Conservation (phyloP, 1,284 basidiomycete species). For the Neonothopanus nambi region DNA sequence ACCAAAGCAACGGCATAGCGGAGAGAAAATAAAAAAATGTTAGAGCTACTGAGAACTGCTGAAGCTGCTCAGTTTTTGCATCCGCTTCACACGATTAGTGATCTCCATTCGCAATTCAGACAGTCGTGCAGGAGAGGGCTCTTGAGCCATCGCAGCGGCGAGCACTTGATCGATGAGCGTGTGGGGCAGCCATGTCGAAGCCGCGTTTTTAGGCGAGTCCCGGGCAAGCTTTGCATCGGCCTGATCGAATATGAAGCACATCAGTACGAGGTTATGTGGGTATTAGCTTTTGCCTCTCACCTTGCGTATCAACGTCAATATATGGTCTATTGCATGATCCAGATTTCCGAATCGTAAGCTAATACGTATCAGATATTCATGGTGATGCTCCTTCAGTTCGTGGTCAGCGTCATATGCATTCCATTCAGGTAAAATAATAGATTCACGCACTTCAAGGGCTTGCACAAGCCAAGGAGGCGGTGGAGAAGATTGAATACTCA, state of each 20-base stretch:
- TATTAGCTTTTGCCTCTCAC: slow-evolving; percentile 34
- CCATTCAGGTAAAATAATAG: slow-evolving; percentile 9
- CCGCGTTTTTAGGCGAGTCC: slow-evolving; percentile 55
- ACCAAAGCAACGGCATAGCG: slow-evolving; percentile 2
- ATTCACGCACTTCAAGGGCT: slow-evolving; percentile 60
- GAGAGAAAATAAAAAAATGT: background rate
- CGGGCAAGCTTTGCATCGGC: slow-evolving; percentile 59
- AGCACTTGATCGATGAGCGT: slow-evolving; percentile 86
- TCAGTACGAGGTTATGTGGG: slow-evolving; percentile 14
- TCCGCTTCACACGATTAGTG: slow-evolving; percentile 57
- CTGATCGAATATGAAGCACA: slow-evolving; percentile 39
- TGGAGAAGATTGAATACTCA: slow-evolving; percentile 62
- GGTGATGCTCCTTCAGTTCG: slow-evolving; percentile 59
- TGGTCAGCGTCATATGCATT: slow-evolving; percentile 1
- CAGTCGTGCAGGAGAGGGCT: slow-evolving; percentile 36
- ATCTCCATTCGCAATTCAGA: slow-evolving; percentile 58
- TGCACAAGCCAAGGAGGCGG: slow-evolving; percentile 85
- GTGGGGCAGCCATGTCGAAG: slow-evolving; percentile 79
- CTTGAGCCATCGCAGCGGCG: slow-evolving; percentile 59
- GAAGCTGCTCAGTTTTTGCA: slow-evolving; percentile 54
- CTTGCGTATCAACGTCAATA: slow-evolving; percentile 68
- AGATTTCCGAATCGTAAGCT: slow-evolving; percentile 78
- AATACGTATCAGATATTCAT: slow-evolving; percentile 76
- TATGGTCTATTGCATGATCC: slow-evolving; percentile 76
- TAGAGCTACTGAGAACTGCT: background rate